phyloP scores from a whole-genome alignment of 139 green algal species.

The Micractinium conductrix region DNA sequence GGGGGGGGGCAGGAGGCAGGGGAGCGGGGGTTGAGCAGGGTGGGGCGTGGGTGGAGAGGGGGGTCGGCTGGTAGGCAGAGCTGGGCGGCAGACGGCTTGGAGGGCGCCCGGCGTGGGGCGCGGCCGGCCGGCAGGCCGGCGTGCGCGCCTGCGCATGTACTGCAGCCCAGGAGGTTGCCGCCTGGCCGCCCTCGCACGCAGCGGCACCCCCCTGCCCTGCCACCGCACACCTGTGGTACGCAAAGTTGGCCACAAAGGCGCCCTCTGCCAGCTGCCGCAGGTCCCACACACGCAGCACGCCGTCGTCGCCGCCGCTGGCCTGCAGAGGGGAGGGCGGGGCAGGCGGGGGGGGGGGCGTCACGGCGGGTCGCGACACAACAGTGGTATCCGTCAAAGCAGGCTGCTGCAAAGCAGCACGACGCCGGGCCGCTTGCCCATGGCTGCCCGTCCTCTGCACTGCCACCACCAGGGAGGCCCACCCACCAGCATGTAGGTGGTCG shows the following conservation, averaged over 20 bases:
- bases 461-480: background rate
- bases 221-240: slow-evolving; percentile 60
- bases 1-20: background rate
- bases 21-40: background rate
- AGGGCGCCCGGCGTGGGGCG: no score
- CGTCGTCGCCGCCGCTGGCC: slow-evolving; percentile 91
- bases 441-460: background rate
- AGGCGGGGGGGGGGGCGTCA: background rate
- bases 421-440: background rate
- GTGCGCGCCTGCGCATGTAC: background rate
- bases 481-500: slow-evolving; percentile 91
- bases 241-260: slow-evolving; percentile 74
- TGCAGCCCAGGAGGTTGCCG: background rate
- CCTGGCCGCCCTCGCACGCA: no score
- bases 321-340: background rate
- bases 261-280: slow-evolving; percentile 75
- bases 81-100: no score
- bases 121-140: no score
- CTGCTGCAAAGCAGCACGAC: no score
- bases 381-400: no score
- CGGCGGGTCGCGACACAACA: no score
- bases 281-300: slow-evolving; percentile 94
- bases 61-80: no score
- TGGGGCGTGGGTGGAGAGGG: background rate
- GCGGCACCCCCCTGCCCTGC: no score